A percentile compares a stretch with the other conserved stretches of the same genome.
phyloP scores from a whole-genome alignment of 805 yeast species.

The Candida stauntonica region DNA sequence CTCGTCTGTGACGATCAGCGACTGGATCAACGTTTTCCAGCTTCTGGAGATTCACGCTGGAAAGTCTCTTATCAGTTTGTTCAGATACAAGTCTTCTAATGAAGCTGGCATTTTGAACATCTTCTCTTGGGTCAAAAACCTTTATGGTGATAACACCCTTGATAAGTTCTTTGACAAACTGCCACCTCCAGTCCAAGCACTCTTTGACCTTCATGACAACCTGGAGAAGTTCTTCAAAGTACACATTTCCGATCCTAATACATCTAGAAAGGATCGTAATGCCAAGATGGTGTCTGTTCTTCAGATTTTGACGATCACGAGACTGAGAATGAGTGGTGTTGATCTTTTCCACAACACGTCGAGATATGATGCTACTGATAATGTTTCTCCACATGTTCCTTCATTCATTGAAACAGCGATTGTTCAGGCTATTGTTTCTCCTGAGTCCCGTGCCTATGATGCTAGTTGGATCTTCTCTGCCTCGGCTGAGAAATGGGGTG shows the following conservation, averaged over 20 bases:
- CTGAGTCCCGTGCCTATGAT: slow-evolving; percentile 71
- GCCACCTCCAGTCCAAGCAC: slow-evolving; percentile 64
- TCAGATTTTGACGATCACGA: slow-evolving; percentile 57
- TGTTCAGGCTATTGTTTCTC: slow-evolving; percentile 67
- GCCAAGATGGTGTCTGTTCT: slow-evolving; percentile 67
- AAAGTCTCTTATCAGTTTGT: slow-evolving; percentile 51
- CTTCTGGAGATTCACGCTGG: slow-evolving; percentile 65
- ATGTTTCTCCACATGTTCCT: slow-evolving; percentile 56
- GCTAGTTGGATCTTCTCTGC: slow-evolving; percentile 63
- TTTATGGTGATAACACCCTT: slow-evolving; percentile 41
- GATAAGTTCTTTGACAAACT: slow-evolving; percentile 44
- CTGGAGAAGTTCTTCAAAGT: slow-evolving; percentile 57
- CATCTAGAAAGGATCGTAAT: slow-evolving; percentile 55
- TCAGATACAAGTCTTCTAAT: slow-evolving; percentile 41
- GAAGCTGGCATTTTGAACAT: slow-evolving; percentile 59
- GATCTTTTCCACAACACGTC: slow-evolving; percentile 36
- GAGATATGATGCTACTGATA: slow-evolving; percentile 7
- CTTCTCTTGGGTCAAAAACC: slow-evolving; percentile 61
- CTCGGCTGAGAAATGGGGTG: slow-evolving; percentile 29
- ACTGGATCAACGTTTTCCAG: slow-evolving; percentile 78
- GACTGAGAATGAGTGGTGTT: slow-evolving; percentile 60
- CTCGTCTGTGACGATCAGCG: slow-evolving; percentile 52
- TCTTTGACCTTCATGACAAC: slow-evolving; percentile 64
- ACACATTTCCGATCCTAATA: slow-evolving; percentile 60
- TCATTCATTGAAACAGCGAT: slow-evolving; percentile 82